These are phyloP conservation scores for Ballota nigra DNA, from an alignment of 257 asterid genomes.

Conservation along the genomic window DNA sequence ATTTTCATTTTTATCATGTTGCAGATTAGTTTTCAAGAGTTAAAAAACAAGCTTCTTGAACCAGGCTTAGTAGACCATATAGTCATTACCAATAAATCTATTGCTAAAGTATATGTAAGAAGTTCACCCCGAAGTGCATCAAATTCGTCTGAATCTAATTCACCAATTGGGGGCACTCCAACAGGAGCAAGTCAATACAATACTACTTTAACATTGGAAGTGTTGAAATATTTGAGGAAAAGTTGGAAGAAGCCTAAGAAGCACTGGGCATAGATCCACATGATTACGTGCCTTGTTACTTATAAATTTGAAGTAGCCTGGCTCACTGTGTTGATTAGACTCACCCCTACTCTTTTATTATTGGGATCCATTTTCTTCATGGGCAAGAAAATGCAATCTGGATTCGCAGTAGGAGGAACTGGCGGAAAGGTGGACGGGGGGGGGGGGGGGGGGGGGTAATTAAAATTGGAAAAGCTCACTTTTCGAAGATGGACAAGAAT, in stretches of 20 bases:
- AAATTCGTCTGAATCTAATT: slow-evolving; percentile 35
- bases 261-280: slow-evolving; percentile 78
- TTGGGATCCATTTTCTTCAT: slow-evolving; percentile 55
- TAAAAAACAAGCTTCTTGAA: slow-evolving; percentile 87
- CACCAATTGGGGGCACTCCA: slow-evolving; percentile 23
- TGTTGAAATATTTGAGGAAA: slow-evolving; percentile 86
- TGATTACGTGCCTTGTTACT: slow-evolving; percentile 69
- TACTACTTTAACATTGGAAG: slow-evolving; percentile 85
- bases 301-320: slow-evolving; percentile 68
- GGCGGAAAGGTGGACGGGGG: no score
- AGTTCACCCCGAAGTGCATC: slow-evolving; percentile 47
- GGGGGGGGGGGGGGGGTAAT: slow-evolving; percentile 81
- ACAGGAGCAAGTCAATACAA: slow-evolving; percentile 40
- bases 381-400: slow-evolving; percentile 78
- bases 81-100: slow-evolving; percentile 72
- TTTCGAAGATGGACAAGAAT: slow-evolving; percentile 81
- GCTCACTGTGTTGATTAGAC: slow-evolving; percentile 70
- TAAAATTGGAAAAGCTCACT: slow-evolving; percentile 80
- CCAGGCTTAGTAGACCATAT: slow-evolving; percentile 88
- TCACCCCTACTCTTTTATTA: slow-evolving; percentile 63
- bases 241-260: slow-evolving; percentile 90
- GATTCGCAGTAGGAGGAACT: slow-evolving; percentile 74
- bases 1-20: slow-evolving; percentile 14
- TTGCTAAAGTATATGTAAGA: slow-evolving; percentile 77
- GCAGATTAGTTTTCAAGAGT: slow-evolving; percentile 98